Evolutionary conservation across 1,284 basidiomycete genomes (phyloP), one percentile per base, ranked within the genome.

Genomic region (Heterobasidion parviporum): DNA sequence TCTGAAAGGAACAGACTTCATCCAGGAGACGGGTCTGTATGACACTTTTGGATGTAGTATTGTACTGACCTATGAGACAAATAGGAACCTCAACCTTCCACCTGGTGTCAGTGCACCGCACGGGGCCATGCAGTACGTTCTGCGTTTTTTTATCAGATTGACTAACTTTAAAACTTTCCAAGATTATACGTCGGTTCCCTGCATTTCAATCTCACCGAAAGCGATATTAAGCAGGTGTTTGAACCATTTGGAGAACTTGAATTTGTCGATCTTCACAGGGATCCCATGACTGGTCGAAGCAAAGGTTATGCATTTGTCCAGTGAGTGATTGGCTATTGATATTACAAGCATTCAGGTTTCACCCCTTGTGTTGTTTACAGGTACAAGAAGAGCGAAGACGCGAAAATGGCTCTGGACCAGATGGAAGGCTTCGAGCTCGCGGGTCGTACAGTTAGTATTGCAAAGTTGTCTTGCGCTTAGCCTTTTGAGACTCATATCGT

Each of bases 281-380:
- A 98, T 71, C 87, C 91, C 7, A 85, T 81, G 76, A 95, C 93
- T 45, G 94, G 95, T 47, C 86, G 92, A 66, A 95, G 92, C 74
- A 98, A 98, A 72, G 97, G 97, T 43, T 98, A 97, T 69, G 94
- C 93, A 33, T 99, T 99, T 69, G 90, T 99, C 47, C 97, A 99
- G 86, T 94, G 68, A 64, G 85, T 76, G 52, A 41, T 41, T 41
- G 10, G 38, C 26, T 20, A 38, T 45, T 16, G 52, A 41, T 14
- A 55, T 46, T 18, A 54, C 52, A 7, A 43, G 44, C 1, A 49
- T n/a, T 54, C 47, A 35, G 48, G 56, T 35, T 47, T 38, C n/a
- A 41, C n/a, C n/a, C 38, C 12, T 26, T 26, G 26, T 6, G 26
- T 26, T 26, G 26, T 15, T 44, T 32, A 8, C 56, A 93, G 91